Conservation (phyloP, 371 early-diverging fungal species). For the Mortierella polycephala region DNA sequence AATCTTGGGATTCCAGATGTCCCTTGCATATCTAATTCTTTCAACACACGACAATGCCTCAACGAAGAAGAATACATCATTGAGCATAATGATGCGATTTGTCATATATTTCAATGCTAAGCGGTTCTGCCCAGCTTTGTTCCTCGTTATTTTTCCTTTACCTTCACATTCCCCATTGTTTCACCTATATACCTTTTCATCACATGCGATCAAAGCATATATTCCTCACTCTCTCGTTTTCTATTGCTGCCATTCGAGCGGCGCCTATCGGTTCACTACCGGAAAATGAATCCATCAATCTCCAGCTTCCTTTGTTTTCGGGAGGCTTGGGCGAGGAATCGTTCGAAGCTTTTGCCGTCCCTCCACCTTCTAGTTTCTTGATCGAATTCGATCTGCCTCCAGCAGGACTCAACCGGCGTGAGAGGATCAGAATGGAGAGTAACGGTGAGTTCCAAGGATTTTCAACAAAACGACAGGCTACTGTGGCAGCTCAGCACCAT, state of each 20-base stretch:
- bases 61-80: too few relatives aligned
- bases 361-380: slow-evolving; percentile 28
- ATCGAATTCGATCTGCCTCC: slow-evolving; percentile 39
- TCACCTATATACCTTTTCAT: neutral
- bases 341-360: slow-evolving; percentile 22
- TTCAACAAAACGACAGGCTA: slow-evolving; percentile 13
- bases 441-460: slow-evolving; percentile 8
- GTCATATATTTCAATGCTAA: neutral
- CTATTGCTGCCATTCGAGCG: slow-evolving; percentile 10
- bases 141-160: neutral
- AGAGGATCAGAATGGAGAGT: slow-evolving; percentile 26
- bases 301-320: neutral
- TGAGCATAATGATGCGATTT: too few relatives aligned
- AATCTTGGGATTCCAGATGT: slow-evolving; percentile 16
- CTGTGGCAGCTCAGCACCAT: slow-evolving; percentile 29
- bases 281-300: neutral
- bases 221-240: slow-evolving; percentile 19
- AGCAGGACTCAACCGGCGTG: slow-evolving; percentile 24
- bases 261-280: slow-evolving; percentile 3
- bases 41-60: too few relatives aligned
- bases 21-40: neutral
- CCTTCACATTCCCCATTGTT: neutral
- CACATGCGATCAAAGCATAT: slow-evolving; percentile 8
- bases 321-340: neutral
- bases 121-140: too few relatives aligned